Evolutionary conservation across 148 eudicot species (phyloP).

Genomic region (Amaranthus cruentus): DNA sequence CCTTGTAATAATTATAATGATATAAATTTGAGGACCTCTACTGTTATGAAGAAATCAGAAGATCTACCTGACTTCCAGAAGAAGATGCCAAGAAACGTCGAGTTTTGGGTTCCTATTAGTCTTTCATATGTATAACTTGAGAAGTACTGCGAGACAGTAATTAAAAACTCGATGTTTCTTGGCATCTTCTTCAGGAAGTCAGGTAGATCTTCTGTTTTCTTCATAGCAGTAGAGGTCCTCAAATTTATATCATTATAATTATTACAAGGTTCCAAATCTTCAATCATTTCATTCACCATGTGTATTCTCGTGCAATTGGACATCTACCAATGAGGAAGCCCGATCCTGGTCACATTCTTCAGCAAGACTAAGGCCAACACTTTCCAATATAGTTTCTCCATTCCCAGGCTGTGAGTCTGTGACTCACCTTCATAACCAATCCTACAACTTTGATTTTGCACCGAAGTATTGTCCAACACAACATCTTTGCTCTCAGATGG

Average conservation of each 20-base stretch:
- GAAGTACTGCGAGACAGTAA: slow-evolving; percentile 63
- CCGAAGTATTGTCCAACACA: neutral
- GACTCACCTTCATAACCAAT: slow-evolving; percentile 8
- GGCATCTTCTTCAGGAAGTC: slow-evolving; percentile 36
- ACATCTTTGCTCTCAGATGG: slow-evolving; percentile 7
- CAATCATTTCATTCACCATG: neutral
- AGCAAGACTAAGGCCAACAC: slow-evolving; percentile 1
- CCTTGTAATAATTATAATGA: neutral
- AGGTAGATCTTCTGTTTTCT: slow-evolving; percentile 11
- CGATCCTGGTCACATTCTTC: slow-evolving; percentile 7
- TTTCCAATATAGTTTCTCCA: slow-evolving; percentile 11
- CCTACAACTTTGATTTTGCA: slow-evolving; percentile 18
- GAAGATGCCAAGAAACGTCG: slow-evolving; percentile 42
- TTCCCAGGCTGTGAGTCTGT: neutral
- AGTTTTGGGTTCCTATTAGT: slow-evolving; percentile 77
- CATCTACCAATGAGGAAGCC: neutral
- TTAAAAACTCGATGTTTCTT: slow-evolving; percentile 39
- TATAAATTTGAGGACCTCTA: neutral
- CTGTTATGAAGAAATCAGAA: slow-evolving; percentile 7
- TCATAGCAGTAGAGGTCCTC: neutral
- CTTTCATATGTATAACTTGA: slow-evolving; percentile 80
- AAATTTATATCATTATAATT: slow-evolving; percentile 3
- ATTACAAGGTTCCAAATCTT: neutral
- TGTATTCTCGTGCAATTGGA: neutral
- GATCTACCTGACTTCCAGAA: slow-evolving; percentile 25